Evolutionary conservation across 345 rosid species (phyloP).

Genomic region (Corchorus capsularis): DNA sequence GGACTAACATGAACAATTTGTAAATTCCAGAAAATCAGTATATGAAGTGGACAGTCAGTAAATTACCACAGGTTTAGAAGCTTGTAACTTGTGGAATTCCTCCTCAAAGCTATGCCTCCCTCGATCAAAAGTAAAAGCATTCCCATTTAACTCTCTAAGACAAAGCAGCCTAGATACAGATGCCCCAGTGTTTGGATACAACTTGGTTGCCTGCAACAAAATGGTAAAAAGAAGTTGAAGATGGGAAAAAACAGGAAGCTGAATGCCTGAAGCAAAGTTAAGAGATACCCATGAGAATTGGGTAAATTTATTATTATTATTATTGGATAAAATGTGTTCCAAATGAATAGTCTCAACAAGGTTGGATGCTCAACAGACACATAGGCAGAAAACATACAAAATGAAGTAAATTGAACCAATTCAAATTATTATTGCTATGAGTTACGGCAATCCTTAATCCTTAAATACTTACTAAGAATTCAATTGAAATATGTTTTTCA

Average conservation of each 20-base stretch:
- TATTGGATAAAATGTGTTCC: not conserved
- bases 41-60: not conserved
- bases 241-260: not conserved
- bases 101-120: conserved; percentile 55
- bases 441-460: not conserved
- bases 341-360: not conserved
- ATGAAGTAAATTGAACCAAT: not conserved
- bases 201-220: conserved; percentile 26
- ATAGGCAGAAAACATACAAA: not conserved
- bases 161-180: conserved; percentile 52
- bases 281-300: not conserved
- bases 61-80: conserved; percentile 66
- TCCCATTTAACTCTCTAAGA: conserved; percentile 68
- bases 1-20: not conserved
- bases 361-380: not conserved
- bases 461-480: too few species aligned
- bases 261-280: not conserved
- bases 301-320: not conserved
- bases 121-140: conserved; percentile 33
- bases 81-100: conserved; percentile 64
- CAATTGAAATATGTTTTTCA: not conserved
- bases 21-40: not conserved
- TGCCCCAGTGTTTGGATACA: conserved; percentile 26
- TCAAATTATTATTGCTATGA: not conserved
- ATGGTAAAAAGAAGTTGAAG: not conserved